phyloP scores from a whole-genome alignment of 305 asterid species.

The Nicotiana rustica region DNA sequence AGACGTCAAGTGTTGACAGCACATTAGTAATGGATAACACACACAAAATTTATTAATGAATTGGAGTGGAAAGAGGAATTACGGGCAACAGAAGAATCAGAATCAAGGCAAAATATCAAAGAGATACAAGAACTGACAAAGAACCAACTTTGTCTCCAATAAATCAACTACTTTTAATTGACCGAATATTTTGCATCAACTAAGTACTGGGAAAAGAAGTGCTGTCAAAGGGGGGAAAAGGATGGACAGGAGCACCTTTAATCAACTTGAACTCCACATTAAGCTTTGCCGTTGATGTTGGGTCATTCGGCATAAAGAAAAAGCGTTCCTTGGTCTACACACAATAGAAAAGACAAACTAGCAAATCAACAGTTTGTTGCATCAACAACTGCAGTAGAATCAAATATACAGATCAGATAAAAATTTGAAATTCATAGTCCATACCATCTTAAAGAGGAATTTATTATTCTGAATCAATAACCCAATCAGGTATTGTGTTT shows the following conservation, averaged over 20 bases:
- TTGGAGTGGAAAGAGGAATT: not conserved
- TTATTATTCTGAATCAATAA: constrained; percentile 6
- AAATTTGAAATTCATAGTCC: constrained; percentile 31
- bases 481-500: not conserved
- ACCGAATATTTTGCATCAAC: not conserved
- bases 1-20: constrained; percentile 28
- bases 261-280: constrained; percentile 80
- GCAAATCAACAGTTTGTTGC: constrained; percentile 15
- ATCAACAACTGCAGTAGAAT: constrained; percentile 33
- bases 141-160: not conserved
- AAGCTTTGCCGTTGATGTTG: constrained; percentile 61
- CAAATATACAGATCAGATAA: constrained; percentile 32
- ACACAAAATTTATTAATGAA: not conserved
- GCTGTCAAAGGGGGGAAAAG: constrained; percentile 23
- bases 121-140: not conserved
- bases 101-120: not conserved
- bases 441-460: constrained; percentile 21
- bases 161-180: not conserved
- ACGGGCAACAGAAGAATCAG: not conserved
- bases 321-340: constrained; percentile 71
- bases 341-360: constrained; percentile 32
- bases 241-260: constrained; percentile 58
- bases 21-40: constrained; percentile 27
- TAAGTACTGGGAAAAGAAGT: constrained; percentile 23
- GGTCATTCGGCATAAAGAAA: constrained; percentile 70